Base-by-base conservation (phyloP, 805 yeast species). In the Tanozyma kutaoensis region DNA sequence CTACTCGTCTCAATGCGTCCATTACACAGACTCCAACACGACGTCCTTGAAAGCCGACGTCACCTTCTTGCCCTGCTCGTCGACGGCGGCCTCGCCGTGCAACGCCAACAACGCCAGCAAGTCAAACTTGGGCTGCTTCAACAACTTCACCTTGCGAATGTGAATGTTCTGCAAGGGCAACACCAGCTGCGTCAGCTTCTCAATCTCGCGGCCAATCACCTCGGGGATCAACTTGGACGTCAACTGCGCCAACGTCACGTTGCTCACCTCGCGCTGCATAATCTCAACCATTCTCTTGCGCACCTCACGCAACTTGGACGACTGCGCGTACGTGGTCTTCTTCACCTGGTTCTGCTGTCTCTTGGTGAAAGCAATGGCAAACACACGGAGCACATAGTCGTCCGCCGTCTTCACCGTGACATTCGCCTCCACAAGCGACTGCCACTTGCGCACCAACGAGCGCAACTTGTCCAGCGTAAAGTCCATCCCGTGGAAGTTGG, bases 401-500 rank as follows among this genome's bases (percentile, higher is more conserved):
- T 86, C 97, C 45, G 95, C 60, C 55, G 97, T 86, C 80, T 86
- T 86, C 56, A 85, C 96, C 49, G 97, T 85, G 51, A 86, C 96
- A 62, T 84, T 82, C 56, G 94, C 93, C 74, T 86, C 97, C 50
- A 86, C 93, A 65, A 88, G 72, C 44, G 95, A 76, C 74, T 86
- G 97, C 96, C 96, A 88, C 69, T 88, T 86, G 77, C 96, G 84
- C 42, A 86, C 96, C 63, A 88, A 74, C 34, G 96, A 86, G 72
- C 93, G 82, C 60, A 88, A 72, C 74, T 88, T 88, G 72, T 86
- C 96, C 45, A 93, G 72, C 56, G 97, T 86, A 78, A 88, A 86
- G 72, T 85, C 93, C 66, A 88, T 66, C 56, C 97, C 97, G 75
- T 86, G 96, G 93, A 86, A 88, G 93, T 88, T 88, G 73, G 97